phyloP scores from a whole-genome alignment of 1,139 yeast genomes.

The Magnusiomyces sp. region DNA sequence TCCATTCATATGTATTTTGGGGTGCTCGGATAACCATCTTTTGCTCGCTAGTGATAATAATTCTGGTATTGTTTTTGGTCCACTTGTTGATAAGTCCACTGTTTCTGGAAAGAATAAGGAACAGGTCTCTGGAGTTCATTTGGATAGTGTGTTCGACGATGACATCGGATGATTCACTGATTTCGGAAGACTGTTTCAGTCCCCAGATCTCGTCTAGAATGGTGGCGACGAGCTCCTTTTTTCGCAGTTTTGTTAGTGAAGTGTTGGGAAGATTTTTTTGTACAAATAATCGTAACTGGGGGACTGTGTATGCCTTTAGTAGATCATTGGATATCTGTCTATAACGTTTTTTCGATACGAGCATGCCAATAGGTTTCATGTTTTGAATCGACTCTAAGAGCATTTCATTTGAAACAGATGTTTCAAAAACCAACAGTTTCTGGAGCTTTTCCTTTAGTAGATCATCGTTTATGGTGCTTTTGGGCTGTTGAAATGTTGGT shows the following conservation, averaged over 20 bases:
- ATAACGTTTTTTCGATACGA: constrained; percentile 28
- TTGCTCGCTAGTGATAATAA: constrained; percentile 34
- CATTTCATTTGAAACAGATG: constrained; percentile 25
- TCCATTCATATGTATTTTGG: constrained; percentile 30
- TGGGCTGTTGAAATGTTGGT: constrained; percentile 14
- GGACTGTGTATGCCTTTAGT: constrained; percentile 26
- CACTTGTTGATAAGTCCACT: constrained; percentile 43
- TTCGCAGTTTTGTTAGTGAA: constrained; percentile 9
- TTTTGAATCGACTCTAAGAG: constrained; percentile 28
- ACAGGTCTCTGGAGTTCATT: constrained; percentile 39
- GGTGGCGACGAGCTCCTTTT: constrained; percentile 18
- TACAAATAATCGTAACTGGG: constrained; percentile 29
- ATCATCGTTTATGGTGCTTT: constrained; percentile 15
- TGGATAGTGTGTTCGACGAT: constrained; percentile 35
- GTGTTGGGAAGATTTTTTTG: constrained; percentile 7
- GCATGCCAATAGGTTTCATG: constrained; percentile 26
- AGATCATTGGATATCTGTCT: constrained; percentile 28
- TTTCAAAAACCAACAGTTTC: constrained; percentile 30
- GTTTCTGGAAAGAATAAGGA: constrained; percentile 41
- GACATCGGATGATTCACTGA: constrained; percentile 36
- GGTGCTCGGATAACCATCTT: constrained; percentile 34
- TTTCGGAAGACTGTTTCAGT: constrained; percentile 28
- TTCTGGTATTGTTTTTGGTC: constrained; percentile 48
- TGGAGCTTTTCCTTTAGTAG: constrained; percentile 25
- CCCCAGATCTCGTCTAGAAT: constrained; percentile 39